These are phyloP conservation scores for Populus euphratica DNA, from an alignment of 345 rosid species.

Conservation along the genomic window DNA sequence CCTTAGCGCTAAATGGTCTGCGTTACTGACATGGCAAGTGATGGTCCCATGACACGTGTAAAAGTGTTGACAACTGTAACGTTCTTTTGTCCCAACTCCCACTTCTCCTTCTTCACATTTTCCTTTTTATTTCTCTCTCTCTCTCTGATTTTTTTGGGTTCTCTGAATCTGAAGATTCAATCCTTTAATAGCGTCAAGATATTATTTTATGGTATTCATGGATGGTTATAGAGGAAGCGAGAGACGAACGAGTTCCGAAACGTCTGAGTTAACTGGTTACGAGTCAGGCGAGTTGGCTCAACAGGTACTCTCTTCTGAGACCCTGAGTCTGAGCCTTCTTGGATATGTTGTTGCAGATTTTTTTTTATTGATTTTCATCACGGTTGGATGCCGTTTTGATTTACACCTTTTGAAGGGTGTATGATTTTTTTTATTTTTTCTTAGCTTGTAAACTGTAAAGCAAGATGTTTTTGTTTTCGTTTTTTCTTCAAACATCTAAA, in stretches of 20 bases:
- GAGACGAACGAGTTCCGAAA: conserved; percentile 26
- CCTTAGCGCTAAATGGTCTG: conserved; percentile 4
- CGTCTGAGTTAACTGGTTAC: conserved; percentile 19
- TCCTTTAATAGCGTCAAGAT: background rate
- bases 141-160: background rate
- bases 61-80: conserved; percentile 60
- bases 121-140: background rate
- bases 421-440: background rate
- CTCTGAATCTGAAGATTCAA: background rate
- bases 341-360: background rate
- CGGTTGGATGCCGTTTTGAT: background rate
- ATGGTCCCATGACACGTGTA: conserved; percentile 53
- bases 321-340: background rate
- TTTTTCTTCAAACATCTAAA: background rate
- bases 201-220: conserved; percentile 19
- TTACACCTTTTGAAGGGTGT: background rate
- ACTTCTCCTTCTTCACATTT: background rate
- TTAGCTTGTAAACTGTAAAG: background rate
- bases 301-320: conserved; percentile 23
- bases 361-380: background rate
- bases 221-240: conserved; percentile 30
- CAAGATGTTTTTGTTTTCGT: background rate
- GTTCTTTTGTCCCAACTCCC: conserved; percentile 22
- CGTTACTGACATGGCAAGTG: conserved; percentile 45
- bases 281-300: conserved; percentile 26